Base-by-base conservation (phyloP, 164 flowering plant species). In the Dillenia suffruticosa region DNA sequence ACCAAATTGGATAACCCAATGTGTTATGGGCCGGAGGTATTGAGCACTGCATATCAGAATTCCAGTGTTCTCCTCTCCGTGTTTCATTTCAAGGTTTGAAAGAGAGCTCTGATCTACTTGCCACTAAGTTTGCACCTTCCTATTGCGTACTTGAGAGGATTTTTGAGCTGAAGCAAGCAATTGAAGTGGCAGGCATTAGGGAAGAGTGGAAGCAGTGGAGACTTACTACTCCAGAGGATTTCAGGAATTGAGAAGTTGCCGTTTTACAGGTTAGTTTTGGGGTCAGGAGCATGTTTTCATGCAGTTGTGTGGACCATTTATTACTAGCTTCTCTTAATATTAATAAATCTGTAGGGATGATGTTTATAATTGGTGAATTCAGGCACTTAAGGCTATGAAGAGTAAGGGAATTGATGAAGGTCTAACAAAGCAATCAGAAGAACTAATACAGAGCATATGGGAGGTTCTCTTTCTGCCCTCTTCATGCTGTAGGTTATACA, bases 401-500 rank as follows among this genome's bases (percentile, higher is more conserved):
- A 70, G 56, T 15, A 62, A 63, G 49, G 72, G 69, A 45, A 56
- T 65, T 56, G 71, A 78, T 63, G 67, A 57, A n/a, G 57, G 46
- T 50, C 19, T 52, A 47, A 55, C 70, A 51, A 72, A 60, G 48
- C 72, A 74, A 19, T 47, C 75, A 49, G 77, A 75, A 67, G 60
- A 44, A 45, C 67, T 76, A 47, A 57, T 76, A 22, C 80, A 74
- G 13, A 70, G 56, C 50, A 69, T 68, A 56, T 79, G 83, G 80
- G 77, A 74, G 43, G 57, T 19, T 16, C 53, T 74, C 17, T 1
- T 74, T 76, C 59, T 79, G 80, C 54, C 78, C 80, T 54, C 80
- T 79, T 45, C 80, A 74, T 60, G 82, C 78, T 46, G 69, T 78
- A 12, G 78, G 76, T 55, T 71, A 71, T 56, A 68, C 76, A 24